Percentiles rank a stretch among this genome's conserved stretches.
Evolutionary conservation across 2,329 filamentous ascomycete genomes (phyloP).

Genomic region (Fusarium sp.): DNA sequence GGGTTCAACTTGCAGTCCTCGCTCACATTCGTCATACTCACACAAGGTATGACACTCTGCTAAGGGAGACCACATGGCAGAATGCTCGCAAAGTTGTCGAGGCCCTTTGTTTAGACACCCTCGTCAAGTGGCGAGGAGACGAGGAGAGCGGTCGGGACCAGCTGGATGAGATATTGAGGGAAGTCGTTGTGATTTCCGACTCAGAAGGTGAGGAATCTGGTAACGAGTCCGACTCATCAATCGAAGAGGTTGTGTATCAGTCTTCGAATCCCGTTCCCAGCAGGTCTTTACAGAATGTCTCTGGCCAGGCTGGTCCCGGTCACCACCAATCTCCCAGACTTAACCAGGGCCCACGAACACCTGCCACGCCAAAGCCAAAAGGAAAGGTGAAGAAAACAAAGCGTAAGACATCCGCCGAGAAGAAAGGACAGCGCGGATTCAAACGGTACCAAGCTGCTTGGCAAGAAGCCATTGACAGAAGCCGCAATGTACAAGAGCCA

Average conservation of each 20-base stretch:
- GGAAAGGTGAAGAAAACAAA: slow-evolving; percentile 45
- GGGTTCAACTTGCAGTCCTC: slow-evolving; percentile 72
- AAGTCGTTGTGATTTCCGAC: slow-evolving; percentile 74
- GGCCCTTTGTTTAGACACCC: slow-evolving; percentile 68
- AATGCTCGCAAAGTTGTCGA: slow-evolving; percentile 72
- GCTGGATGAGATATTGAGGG: slow-evolving; percentile 72
- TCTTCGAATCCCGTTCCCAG: slow-evolving; percentile 6
- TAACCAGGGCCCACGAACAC: slow-evolving; percentile 14
- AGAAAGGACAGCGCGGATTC: slow-evolving; percentile 57
- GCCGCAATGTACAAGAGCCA: slow-evolving; percentile 18
- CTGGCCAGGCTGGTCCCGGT: slow-evolving; percentile 24
- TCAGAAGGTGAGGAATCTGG: slow-evolving; percentile 60
- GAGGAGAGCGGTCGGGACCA: slow-evolving; percentile 75
- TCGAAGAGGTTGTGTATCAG: slow-evolving; percentile 38
- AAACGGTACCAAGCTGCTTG: slow-evolving; percentile 59
- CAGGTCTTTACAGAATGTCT: slow-evolving; percentile 17
- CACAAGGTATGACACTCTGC: slow-evolving; percentile 71
- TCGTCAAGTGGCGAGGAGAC: slow-evolving; percentile 78
- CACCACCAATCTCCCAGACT: slow-evolving; percentile 34
- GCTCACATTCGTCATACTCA: slow-evolving; percentile 75
- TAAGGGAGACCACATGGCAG: slow-evolving; percentile 67
- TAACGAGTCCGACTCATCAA: slow-evolving; percentile 50
- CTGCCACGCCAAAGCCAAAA: slow-evolving; percentile 33
- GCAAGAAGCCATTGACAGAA: slow-evolving; percentile 52
- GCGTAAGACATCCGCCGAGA: slow-evolving; percentile 42